Percentiles rank a stretch among this genome's conserved stretches.
Conservation (phyloP, 371 early-diverging fungal genomes). For the Catenaria anguillulae region DNA sequence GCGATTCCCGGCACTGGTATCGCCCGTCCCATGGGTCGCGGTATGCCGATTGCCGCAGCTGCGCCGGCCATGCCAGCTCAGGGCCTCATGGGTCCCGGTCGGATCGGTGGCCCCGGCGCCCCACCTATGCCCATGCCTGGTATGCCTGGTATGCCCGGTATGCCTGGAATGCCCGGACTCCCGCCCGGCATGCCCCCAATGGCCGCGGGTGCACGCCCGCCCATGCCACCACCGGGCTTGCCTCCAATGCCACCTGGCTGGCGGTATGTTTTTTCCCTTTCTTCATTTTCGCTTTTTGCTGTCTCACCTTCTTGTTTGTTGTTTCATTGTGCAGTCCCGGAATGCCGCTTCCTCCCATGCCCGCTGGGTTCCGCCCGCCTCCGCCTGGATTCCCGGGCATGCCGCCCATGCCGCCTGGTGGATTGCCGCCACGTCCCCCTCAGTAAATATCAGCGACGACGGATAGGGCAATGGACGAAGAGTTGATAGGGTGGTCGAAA, state of each 20-base stretch:
- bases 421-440: slow-evolving; percentile 2
- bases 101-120: slow-evolving; percentile 82
- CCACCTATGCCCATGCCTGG: slow-evolving; percentile 17
- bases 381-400: slow-evolving; percentile 17
- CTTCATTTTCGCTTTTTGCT: not conserved
- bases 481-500: too few relatives aligned
- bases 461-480: too few relatives aligned
- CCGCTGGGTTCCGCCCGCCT: slow-evolving; percentile 3
- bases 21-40: slow-evolving; percentile 77
- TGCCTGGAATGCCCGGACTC: slow-evolving; percentile 29
- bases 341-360: slow-evolving; percentile 8
- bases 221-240: too few relatives aligned
- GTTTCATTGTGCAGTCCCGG: slow-evolving; percentile 6
- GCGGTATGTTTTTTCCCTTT: slow-evolving; percentile 10
- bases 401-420: slow-evolving; percentile 16
- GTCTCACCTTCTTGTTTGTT: not conserved
- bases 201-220: slow-evolving; percentile 3
- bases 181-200: slow-evolving; percentile 10
- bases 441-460: too few relatives aligned
- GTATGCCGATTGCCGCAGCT: slow-evolving; percentile 58
- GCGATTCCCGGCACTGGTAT: slow-evolving; percentile 48
- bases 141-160: slow-evolving; percentile 45
- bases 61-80: slow-evolving; percentile 44
- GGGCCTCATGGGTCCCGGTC: slow-evolving; percentile 74
- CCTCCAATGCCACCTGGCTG: slow-evolving; percentile 4